phyloP scores from a whole-genome alignment of 306 rosid species.

The Biancaea sappan region DNA sequence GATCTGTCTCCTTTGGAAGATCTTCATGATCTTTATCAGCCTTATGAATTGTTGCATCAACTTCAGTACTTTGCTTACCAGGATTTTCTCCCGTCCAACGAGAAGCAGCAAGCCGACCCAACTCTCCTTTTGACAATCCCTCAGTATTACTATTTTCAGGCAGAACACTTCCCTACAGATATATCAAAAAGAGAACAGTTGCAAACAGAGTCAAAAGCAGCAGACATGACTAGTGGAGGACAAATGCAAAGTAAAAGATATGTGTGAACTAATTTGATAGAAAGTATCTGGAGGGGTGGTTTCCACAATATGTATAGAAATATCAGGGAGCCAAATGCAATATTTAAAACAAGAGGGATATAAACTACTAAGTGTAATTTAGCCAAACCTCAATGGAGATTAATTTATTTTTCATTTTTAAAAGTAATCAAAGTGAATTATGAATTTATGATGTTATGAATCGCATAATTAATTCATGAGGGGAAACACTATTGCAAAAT shows the following conservation, averaged over 20 bases:
- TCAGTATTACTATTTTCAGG: conserved; percentile 68
- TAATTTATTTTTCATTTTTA: no score
- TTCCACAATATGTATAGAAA: no score
- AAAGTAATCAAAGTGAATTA: neutral
- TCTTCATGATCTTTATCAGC: conserved; percentile 53
- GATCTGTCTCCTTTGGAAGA: conserved; percentile 43
- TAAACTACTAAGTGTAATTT: no score
- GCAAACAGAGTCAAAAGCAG: neutral
- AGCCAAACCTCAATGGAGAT: no score
- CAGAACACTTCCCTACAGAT: conserved; percentile 55
- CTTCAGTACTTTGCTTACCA: conserved; percentile 49
- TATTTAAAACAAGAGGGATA: no score
- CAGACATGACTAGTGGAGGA: conserved; percentile 16
- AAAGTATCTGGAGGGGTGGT: no score
- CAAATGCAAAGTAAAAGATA: conserved; percentile 17
- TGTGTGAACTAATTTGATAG: conserved; percentile 13
- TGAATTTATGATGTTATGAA: neutral
- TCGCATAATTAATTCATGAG: neutral
- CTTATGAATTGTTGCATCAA: conserved; percentile 40
- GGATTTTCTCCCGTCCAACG: conserved; percentile 94
- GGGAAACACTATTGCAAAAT: neutral
- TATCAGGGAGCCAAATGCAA: no score
- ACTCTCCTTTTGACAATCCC: conserved; percentile 88
- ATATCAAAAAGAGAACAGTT: conserved; percentile 28
- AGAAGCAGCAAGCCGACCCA: conserved; percentile 98